phyloP scores from a whole-genome alignment of 257 asterid species.

The Buddleja alternifolia region DNA sequence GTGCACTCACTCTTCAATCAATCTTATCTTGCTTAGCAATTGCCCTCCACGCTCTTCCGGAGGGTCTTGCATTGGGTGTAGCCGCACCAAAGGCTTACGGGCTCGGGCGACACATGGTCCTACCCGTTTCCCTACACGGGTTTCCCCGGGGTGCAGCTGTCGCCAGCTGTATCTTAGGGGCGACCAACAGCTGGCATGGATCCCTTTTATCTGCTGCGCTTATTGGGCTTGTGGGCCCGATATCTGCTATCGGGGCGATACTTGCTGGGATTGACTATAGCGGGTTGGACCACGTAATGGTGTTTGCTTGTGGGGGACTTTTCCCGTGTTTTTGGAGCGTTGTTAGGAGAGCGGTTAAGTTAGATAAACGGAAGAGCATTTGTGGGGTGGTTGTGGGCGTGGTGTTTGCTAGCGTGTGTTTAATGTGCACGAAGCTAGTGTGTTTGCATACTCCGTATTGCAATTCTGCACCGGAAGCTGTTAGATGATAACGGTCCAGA shows the following conservation, averaged over 20 bases:
- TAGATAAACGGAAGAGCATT: conserved; percentile 67
- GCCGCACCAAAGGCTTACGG: conserved; percentile 99
- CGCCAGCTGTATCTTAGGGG: conserved; percentile 91
- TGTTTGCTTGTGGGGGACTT: conserved; percentile 87
- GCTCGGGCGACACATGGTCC: conserved; percentile 92
- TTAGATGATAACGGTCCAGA: conserved; percentile 53
- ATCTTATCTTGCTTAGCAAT: conserved; percentile 71
- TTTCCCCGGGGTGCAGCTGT: conserved; percentile 97
- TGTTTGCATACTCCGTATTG: conserved; percentile 96
- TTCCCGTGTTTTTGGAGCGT: conserved; percentile 86
- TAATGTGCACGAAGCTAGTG: conserved; percentile 80
- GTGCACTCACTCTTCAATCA: conserved; percentile 84
- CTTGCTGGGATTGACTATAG: conserved; percentile 89
- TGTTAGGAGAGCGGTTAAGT: conserved; percentile 61
- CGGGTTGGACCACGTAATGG: conserved; percentile 87
- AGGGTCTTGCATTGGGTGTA: conserved; percentile 96
- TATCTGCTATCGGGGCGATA: conserved; percentile 87
- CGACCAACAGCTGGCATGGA: conserved; percentile 91
- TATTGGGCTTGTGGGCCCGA: conserved; percentile 80
- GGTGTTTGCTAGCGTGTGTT: conserved; percentile 64
- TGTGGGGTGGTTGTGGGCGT: conserved; percentile 64
- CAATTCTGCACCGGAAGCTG: conserved; percentile 99
- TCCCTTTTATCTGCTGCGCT: conserved; percentile 79
- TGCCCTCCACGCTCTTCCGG: conserved; percentile 86
- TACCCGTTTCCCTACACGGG: conserved; percentile 94